Evolutionary conservation across 768 basidiomycete species (phyloP).

Genomic region (Trametes cingulata): DNA sequence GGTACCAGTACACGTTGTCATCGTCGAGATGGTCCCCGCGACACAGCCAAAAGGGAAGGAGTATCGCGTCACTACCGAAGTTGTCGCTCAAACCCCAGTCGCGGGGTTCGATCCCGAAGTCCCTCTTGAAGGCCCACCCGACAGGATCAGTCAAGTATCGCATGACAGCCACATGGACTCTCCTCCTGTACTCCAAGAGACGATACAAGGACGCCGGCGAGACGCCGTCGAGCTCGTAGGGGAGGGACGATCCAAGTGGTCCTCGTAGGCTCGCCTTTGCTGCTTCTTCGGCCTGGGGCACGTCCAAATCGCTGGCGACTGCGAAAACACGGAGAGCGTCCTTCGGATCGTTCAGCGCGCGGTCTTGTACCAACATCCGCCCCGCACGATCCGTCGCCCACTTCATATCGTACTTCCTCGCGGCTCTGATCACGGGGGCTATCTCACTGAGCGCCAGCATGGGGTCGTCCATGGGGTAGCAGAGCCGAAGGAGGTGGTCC

Average conservation of each 20-base stretch:
- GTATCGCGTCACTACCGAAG: no score
- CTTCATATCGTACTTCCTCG: constrained; percentile 57
- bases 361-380: not conserved
- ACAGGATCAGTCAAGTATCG: not conserved
- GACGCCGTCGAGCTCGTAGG: not conserved
- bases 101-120: not conserved
- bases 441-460: constrained; percentile 49
- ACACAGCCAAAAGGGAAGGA: no score
- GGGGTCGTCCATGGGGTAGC: constrained; percentile 14
- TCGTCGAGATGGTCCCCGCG: no score
- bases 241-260: not conserved
- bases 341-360: not conserved
- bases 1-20: no score
- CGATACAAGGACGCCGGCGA: not conserved
- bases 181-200: not conserved
- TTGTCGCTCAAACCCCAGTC: no score
- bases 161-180: not conserved
- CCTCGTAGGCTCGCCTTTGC: not conserved
- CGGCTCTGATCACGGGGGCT: constrained; percentile 47
- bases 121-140: not conserved
- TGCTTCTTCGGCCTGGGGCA: not conserved
- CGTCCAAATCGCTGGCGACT: not conserved
- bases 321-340: not conserved
- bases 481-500: not conserved
- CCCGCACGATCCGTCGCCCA: constrained; percentile 24